Evolutionary conservation across 2,329 filamentous ascomycete genomes (phyloP).

Genomic region (Byssothecium circinans): DNA sequence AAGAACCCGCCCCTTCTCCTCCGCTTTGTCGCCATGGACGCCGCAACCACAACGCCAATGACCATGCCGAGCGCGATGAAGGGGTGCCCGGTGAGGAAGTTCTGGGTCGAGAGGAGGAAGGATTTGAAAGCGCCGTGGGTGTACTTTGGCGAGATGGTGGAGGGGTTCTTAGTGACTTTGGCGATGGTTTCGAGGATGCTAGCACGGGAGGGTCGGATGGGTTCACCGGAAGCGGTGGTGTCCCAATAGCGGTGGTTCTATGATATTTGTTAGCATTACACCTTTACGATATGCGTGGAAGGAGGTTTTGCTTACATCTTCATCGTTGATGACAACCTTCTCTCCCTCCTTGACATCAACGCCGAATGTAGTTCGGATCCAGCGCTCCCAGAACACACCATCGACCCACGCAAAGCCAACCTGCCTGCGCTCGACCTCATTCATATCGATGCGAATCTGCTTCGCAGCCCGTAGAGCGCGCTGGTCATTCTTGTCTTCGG

Average conservation of each 20-base stretch:
- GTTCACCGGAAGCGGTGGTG: constrained; percentile 81
- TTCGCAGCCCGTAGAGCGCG: constrained; percentile 85
- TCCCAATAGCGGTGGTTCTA: constrained; percentile 96
- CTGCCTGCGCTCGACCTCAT: constrained; percentile 81
- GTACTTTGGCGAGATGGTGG: constrained; percentile 74
- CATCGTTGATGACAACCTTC: constrained; percentile 92
- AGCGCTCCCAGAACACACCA: constrained; percentile 94
- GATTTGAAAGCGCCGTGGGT: constrained; percentile 74
- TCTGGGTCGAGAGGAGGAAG: constrained; percentile 58
- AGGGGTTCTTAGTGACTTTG: constrained; percentile 68
- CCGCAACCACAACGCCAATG: constrained; percentile 58
- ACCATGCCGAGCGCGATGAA: constrained; percentile 56
- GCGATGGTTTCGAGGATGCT: constrained; percentile 86
- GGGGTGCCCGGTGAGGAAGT: constrained; percentile 49
- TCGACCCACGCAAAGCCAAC: constrained; percentile 98
- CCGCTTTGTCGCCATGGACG: constrained; percentile 41
- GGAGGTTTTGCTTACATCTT: constrained; percentile 72
- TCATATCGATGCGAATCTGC: constrained; percentile 87
- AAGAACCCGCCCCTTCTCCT: constrained; percentile 60
- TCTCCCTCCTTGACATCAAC: constrained; percentile 85
- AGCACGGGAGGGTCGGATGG: constrained; percentile 85
- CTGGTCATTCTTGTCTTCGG: constrained; percentile 88
- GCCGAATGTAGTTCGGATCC: constrained; percentile 93
- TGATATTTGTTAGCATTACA: constrained; percentile 7
- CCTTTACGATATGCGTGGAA: not conserved